phyloP scores from a whole-genome alignment of 495 filamentous ascomycete genomes.

The Penicillium pancosmium region DNA sequence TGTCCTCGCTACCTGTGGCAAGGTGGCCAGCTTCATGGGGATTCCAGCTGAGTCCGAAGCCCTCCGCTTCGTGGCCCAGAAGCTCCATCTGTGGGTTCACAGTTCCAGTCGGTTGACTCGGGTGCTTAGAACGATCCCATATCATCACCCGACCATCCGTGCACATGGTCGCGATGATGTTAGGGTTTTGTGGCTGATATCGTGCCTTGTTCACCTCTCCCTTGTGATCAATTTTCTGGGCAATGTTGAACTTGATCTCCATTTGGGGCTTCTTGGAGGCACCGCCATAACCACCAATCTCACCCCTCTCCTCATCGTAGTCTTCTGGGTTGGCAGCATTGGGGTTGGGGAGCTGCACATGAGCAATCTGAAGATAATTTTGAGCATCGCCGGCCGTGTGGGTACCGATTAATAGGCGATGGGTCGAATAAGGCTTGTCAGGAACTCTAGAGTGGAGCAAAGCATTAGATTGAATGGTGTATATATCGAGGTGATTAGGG shows the following conservation, averaged over 20 bases:
- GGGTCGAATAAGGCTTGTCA: slow-evolving; percentile 83
- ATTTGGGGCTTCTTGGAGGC: slow-evolving; percentile 66
- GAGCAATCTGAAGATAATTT: slow-evolving; percentile 94
- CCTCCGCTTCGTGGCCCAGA: slow-evolving; percentile 83
- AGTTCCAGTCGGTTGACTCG: slow-evolving; percentile 65
- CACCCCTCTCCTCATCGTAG: slow-evolving; percentile 88
- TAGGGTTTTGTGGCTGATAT: slow-evolving; percentile 96
- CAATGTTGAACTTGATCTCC: slow-evolving; percentile 79
- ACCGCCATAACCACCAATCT: slow-evolving; percentile 88
- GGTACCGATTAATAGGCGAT: slow-evolving; percentile 91
- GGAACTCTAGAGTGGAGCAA: slow-evolving; percentile 53
- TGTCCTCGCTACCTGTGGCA: slow-evolving; percentile 86
- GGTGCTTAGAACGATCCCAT: slow-evolving; percentile 95
- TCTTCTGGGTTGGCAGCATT: slow-evolving; percentile 72
- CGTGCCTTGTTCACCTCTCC: slow-evolving; percentile 98
- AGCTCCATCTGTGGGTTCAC: slow-evolving; percentile 84
- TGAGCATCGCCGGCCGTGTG: slow-evolving; percentile 85
- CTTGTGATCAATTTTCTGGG: slow-evolving; percentile 95
- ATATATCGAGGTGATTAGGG: not conserved
- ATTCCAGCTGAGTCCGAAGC: slow-evolving; percentile 95
- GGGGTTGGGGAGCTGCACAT: slow-evolving; percentile 85
- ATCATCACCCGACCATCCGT: slow-evolving; percentile 85
- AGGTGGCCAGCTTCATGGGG: slow-evolving; percentile 81
- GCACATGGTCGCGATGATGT: slow-evolving; percentile 94
- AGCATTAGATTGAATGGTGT: slow-evolving; percentile 14